Base-by-base conservation (phyloP, 805 yeast genomes). In the Ogataea nakhonphanomensis region DNA sequence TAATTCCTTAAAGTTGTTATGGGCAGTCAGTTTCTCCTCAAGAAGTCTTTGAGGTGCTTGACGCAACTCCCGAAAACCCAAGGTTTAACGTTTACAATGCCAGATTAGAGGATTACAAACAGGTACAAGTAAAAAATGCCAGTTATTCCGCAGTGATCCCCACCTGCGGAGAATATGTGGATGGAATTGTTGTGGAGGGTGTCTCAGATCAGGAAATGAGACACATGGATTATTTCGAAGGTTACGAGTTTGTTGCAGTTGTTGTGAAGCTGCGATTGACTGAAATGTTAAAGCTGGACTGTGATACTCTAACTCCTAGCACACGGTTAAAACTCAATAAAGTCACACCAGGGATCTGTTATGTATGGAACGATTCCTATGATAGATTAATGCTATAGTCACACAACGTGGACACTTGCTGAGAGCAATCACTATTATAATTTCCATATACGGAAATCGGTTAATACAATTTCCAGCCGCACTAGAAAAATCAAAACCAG, bases 151-250 rank as follows among this genome's bases (percentile, higher is more conserved):
- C 51, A 3, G 48, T 46, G 7, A 36, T 46, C 3, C 38, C 33
- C 4, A 22, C 17, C 10, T 23, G 14, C 15, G 36, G 30, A 8
- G 20, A 37, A 9, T 21, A 13, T 1, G 43, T 44, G 2, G 36
- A 27, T 9, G 51, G 55, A 2, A 26, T 41, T 9, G 25, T 45
- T 26, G 49, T 44, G 10, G 35, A 29, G 17, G 53, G 49, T 6
- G 33, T 53, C 2, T 21, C 39, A 2, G 28, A 43, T 4, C 14
- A 24, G 13, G 53, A 47, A 21, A 8, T 53, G 10, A 26, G 39
- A 26, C 46, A 49, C 23, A 36, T 51, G 36, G 57, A 53, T 37
- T 48, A 45, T 30, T 51, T 42, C 15, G 55, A 51, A 33, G 55
- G 57, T 0, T 44, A 33, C 27, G 45, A 44, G 25, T 50, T 36